Evolutionary conservation across 2,329 filamentous ascomycete species (phyloP).

Genomic region (Apiospora pterosperma): DNA sequence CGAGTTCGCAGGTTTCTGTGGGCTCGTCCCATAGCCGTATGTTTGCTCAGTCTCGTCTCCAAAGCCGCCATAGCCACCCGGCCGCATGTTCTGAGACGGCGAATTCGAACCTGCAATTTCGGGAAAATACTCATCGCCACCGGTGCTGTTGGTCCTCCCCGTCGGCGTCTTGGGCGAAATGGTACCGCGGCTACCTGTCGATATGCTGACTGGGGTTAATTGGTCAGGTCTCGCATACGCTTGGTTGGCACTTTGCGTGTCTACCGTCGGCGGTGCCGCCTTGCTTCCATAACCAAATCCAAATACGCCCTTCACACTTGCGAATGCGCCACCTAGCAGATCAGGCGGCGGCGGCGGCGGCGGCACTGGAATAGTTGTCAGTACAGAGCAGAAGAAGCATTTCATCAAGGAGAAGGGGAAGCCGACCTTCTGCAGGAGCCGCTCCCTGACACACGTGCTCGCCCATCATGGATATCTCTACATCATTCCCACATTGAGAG

Average conservation of each 20-base stretch:
- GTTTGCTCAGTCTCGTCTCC: conserved; percentile 26
- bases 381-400: conserved; percentile 18
- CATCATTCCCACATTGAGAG: conserved; percentile 72
- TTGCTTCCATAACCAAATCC: conserved; percentile 35
- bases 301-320: conserved; percentile 33
- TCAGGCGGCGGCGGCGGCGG: conserved; percentile 19
- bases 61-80: conserved; percentile 49
- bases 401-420: neutral
- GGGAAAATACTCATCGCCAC: conserved; percentile 43
- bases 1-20: neutral
- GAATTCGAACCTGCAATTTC: conserved; percentile 41
- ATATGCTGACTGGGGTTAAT: conserved; percentile 61
- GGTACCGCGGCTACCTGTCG: conserved; percentile 51
- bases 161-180: conserved; percentile 61
- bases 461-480: conserved; percentile 82
- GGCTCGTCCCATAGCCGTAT: conserved; percentile 8
- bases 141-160: conserved; percentile 40
- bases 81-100: conserved; percentile 35
- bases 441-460: conserved; percentile 69
- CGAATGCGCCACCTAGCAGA: conserved; percentile 32
- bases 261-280: conserved; percentile 49
- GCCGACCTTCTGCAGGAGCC: conserved; percentile 37
- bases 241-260: conserved; percentile 49
- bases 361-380: conserved; percentile 16
- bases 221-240: conserved; percentile 53